These are phyloP conservation scores for Arthrobotrys musiformis DNA, from an alignment of 2,329 filamentous ascomycete species.

Conservation along the genomic window DNA sequence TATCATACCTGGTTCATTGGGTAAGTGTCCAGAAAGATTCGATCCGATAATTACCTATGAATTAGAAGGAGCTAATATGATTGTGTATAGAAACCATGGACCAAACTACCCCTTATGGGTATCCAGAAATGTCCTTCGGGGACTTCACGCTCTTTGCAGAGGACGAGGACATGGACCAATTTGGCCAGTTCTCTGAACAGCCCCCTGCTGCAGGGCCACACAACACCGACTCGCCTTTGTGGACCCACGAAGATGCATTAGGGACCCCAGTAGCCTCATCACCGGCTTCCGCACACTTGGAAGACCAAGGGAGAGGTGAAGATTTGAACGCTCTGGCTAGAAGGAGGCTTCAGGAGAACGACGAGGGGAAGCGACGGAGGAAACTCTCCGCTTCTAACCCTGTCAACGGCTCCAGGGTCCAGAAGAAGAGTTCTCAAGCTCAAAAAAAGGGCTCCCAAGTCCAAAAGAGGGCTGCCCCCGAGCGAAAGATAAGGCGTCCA, in stretches of 20 bases:
- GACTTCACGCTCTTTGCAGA: neutral
- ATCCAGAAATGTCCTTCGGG: neutral
- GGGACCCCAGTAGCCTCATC: neutral
- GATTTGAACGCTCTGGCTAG: conserved; percentile 19
- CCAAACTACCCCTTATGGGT: neutral
- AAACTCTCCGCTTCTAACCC: neutral
- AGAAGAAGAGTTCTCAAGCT: conserved; percentile 8
- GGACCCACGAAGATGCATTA: conserved; percentile 7
- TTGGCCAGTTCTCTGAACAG: neutral
- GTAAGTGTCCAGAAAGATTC: neutral
- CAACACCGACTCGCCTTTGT: conserved; percentile 4
- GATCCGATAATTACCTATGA: too few species aligned
- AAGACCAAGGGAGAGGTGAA: neutral
- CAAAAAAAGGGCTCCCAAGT: neutral
- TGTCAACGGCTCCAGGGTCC: neutral
- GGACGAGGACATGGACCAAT: neutral
- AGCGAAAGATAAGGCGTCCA: conserved; percentile 12
- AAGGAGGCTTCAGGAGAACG: conserved; percentile 1
- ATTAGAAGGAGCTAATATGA: conserved; percentile 4
- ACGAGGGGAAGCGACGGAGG: conserved; percentile 9
- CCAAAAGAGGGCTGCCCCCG: neutral
- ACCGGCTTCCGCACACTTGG: neutral
- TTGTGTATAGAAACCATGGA: neutral
- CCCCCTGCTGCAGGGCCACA: neutral
- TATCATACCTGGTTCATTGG: neutral